Base-by-base conservation (phyloP, 1,284 basidiomycete genomes). In the Vanrija pseudolonga region DNA sequence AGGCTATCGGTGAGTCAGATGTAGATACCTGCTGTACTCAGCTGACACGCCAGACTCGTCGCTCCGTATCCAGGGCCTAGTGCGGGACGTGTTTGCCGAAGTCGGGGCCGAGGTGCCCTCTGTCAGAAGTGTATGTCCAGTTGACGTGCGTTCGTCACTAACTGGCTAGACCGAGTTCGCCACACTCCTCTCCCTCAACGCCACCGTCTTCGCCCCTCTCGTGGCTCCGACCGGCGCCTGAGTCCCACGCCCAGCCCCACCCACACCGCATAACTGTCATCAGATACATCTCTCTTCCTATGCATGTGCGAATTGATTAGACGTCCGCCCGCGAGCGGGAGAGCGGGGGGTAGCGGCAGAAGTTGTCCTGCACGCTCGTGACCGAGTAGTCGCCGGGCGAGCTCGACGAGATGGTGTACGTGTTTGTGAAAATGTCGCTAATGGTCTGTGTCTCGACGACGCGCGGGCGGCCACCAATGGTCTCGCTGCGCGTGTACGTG, bases 391-490 rank as follows among this genome's bases (percentile, higher is more conserved):
- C 72, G 84, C 92, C 92, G 80, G 95, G 90, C 47, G 89, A 76
- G 4, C 89, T 86, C 8, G 90, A 91, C 70, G 85, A 90, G 61
- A 98, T 87, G 4, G 89, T 89, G 72, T 95, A 96, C 66, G 85
- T 84, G 18, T 85, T 80, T 8, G 83, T 82, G 60, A 81, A 81
- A 6, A 96, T 83, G 7, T 89, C 88, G 14, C 90, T 89, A 32
- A 90, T 85, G 0, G 88, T 91, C 68, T 74, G 57, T 20, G 90
- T 92, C 70, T 95, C 91, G 12, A 92, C 80, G 18, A 93, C 84
- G 68, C 85, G 87, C 15, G 59, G 47, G 42, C 59, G 66, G 11
- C 64, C 58, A 4, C 62, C 62, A 17, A 63, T 49, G 15, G 58
- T 45, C 57, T 74, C 65, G 76, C 82, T 82, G 44, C 90, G 83